Evolutionary conservation across 495 filamentous ascomycete genomes (phyloP).

Genomic region (Penicillium odoratum): DNA sequence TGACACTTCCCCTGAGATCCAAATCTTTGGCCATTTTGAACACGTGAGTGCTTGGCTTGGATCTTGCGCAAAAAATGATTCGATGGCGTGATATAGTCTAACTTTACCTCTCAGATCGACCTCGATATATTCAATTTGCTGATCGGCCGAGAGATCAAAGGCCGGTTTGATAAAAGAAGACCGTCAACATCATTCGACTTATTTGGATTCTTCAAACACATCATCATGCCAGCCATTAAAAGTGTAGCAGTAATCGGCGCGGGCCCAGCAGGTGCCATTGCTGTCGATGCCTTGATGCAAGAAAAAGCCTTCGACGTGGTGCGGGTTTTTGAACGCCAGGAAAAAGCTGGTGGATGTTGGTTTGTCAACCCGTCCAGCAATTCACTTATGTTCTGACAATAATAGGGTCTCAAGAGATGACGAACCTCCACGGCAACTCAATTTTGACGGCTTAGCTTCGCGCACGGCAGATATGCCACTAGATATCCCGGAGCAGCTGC

Average conservation of each 20-base stretch:
- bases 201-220: not conserved
- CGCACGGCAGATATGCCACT: conserved; percentile 51
- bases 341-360: conserved; percentile 60
- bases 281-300: conserved; percentile 56
- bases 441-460: conserved; percentile 42
- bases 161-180: not conserved
- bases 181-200: not conserved
- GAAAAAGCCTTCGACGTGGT: conserved; percentile 57
- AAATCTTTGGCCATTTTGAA: not conserved
- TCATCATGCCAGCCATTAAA: conserved; percentile 31
- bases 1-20: not conserved
- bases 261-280: conserved; percentile 59
- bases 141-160: conserved; percentile 25
- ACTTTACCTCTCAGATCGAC: conserved; percentile 13
- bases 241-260: conserved; percentile 60
- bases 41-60: not conserved
- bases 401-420: conserved; percentile 44
- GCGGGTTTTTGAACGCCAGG: conserved; percentile 60
- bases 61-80: conserved; percentile 18
- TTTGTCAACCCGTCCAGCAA: conserved; percentile 23
- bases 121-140: not conserved
- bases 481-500: conserved; percentile 45
- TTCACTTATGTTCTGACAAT: conserved; percentile 4
- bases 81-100: conserved; percentile 28
- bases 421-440: conserved; percentile 29